These are phyloP conservation scores for Alternaria brassicicola DNA, from an alignment of 2,329 filamentous ascomycete species.

Conservation along the genomic window DNA sequence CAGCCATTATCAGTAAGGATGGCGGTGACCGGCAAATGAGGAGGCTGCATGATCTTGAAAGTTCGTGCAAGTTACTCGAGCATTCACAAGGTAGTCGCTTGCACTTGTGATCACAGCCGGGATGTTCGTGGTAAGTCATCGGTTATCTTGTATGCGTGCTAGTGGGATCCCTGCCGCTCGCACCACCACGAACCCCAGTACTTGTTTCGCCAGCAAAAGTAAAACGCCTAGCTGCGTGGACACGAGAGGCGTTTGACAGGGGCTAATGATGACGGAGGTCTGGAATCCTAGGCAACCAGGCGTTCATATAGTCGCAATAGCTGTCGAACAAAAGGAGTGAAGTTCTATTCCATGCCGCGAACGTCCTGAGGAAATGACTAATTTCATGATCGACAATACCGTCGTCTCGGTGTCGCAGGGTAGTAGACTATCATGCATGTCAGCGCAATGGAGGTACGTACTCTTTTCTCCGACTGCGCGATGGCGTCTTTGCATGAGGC, in stretches of 20 bases:
- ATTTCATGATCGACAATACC: background rate
- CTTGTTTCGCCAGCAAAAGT: slow-evolving; percentile 26
- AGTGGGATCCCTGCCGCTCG: slow-evolving; percentile 35
- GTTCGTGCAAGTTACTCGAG: slow-evolving; percentile 22
- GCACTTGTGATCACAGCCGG: slow-evolving; percentile 16
- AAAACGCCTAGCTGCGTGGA: slow-evolving; percentile 19
- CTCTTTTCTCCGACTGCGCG: background rate
- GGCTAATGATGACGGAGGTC: slow-evolving; percentile 20
- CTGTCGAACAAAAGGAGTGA: background rate
- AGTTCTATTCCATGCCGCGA: background rate
- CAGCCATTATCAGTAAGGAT: slow-evolving; percentile 13
- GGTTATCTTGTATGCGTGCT: slow-evolving; percentile 20
- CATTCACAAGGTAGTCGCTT: slow-evolving; percentile 22
- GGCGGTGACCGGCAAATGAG: slow-evolving; percentile 13
- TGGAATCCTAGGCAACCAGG: slow-evolving; percentile 4
- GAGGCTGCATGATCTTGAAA: slow-evolving; percentile 15
- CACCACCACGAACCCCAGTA: slow-evolving; percentile 16
- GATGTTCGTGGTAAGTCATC: slow-evolving; percentile 26
- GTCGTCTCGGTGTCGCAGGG: background rate
- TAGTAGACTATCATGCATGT: background rate
- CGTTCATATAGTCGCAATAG: background rate
- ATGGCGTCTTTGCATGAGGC: background rate
- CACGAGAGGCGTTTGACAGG: slow-evolving; percentile 12
- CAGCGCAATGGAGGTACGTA: background rate
- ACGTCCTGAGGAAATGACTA: background rate